Base-by-base conservation (phyloP, 2,329 filamentous ascomycete species). In the Fusarium tricinctum region DNA sequence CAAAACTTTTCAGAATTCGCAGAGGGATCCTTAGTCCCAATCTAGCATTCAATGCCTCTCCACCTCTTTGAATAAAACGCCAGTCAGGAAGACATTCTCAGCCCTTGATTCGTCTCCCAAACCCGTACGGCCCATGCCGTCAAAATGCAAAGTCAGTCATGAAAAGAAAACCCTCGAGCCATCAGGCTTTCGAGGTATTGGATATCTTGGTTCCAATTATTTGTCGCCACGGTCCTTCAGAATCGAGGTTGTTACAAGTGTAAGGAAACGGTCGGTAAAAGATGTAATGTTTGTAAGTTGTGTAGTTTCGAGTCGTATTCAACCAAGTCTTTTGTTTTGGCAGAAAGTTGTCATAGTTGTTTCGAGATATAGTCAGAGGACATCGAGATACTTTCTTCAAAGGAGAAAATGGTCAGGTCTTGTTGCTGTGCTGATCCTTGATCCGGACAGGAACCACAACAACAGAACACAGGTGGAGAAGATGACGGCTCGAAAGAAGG, bases 101-200 rank as follows among this genome's bases (percentile, higher is more conserved):
- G 85, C 85, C 81, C 85, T 87, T 87, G 85, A 86, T 82, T 61
- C 73, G 79, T 81, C 82, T 79, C 79, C 77, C 47, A 57, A 68
- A 52, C 66, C 73, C 69, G 47, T 76, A 67, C 76, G 69, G 60
- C 58, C 46, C 28, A 32, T 63, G 58, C 73, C 63, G 51, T 63
- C 43, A 74, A 74, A 74, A 75, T 74, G 70, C 72, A 74, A 63
- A 62, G 48, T 63, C 59, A 61, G 58, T 58, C 62, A 39, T 73
- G 53, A 58, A 67, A 63, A 35, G 32, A 26, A 59, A 40, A 58
- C 48, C 45, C 66, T 66, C 47, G 40, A 66, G 45, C 58, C 64
- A 59, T 52, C 46, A 57, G 46, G 47, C 43, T 51, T 55, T 38
- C 19, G 23, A 46, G 22, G 43, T 28, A 33, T 26, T 23, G 15